Evolutionary conservation across 257 asterid genomes (phyloP).

Genomic region (Solanum ossicruentum): DNA sequence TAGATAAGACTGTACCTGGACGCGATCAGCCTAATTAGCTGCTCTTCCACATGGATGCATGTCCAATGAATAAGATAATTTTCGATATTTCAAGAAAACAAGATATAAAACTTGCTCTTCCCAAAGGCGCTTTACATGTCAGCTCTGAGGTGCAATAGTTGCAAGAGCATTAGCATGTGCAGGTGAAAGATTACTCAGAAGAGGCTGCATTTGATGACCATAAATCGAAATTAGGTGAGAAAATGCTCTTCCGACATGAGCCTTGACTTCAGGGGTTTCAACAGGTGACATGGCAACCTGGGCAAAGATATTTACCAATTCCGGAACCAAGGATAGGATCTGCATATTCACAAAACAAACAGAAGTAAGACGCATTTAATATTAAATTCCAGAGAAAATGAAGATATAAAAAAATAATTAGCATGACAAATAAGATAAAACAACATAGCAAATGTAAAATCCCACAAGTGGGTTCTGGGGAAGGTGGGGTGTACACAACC

Average conservation of each 20-base stretch:
- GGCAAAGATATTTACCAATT: conserved; percentile 79
- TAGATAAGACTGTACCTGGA: not conserved
- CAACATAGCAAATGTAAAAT: not conserved
- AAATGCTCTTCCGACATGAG: conserved; percentile 80
- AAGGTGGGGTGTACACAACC: not conserved
- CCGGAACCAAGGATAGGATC: conserved; percentile 70
- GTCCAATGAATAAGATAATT: not conserved
- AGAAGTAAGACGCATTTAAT: not conserved
- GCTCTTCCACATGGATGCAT: conserved; percentile 1
- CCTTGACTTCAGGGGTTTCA: conserved; percentile 82
- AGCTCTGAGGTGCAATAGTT: conserved; percentile 68
- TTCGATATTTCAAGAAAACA: not conserved
- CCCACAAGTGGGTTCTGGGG: not conserved
- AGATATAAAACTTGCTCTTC: not conserved
- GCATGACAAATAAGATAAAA: not conserved
- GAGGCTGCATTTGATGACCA: conserved; percentile 92
- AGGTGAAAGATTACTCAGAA: conserved; percentile 74
- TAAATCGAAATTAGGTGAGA: conserved; percentile 72
- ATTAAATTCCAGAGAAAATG: not conserved
- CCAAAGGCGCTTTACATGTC: conserved; percentile 10
- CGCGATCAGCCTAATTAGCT: not conserved
- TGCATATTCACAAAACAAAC: conserved; percentile 18
- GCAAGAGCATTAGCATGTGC: conserved; percentile 83
- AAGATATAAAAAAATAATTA: not conserved
- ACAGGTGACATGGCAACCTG: conserved; percentile 70